Evolutionary conservation across 345 rosid species (phyloP), one percentile per base, ranked within the genome.

Genomic region (Eucalyptus pauciflora): DNA sequence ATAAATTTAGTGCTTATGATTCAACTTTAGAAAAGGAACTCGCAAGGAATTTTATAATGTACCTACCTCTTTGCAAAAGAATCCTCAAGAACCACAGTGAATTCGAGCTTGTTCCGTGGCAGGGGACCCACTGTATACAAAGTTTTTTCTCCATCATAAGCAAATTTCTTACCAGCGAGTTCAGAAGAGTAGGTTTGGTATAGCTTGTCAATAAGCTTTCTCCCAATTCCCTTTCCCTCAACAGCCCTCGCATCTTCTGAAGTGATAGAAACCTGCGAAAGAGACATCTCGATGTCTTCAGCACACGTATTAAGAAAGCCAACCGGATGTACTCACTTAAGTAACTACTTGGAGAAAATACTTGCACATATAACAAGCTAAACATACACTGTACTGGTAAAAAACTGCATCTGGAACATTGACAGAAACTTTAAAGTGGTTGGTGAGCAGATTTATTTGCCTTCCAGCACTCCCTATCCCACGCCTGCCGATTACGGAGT

Each of bases 141-240:
- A 86, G 90, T 92, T 89, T 92, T 95, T 81, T 95, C 98, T 52
- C 99, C 99, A 93, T 97, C 99, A 90, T 95, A 97, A 29, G 96
- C 98, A 91, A 96, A 91, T 62, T 88, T 91, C 90, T 94, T 97
- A 86, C 93, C 91, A 87, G 89, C 93, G 80, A 96, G 94, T 56
- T 95, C 98, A 62, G 95, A 91, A 52, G 93, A 90, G 91, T 95
- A 97, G 5, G 95, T 96, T 89, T 92, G 93, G 93, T 94, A 94
- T 87, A 96, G 96, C 88, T 89, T 94, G 62, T 96, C 96, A 54
- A 96, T 93, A 58, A 96, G 87, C 90, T 94, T 96, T 91, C 99
- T 94, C 58, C 97, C 93, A 89, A 96, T 93, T 50, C 94, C 93
- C 92, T 94, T 95, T 86, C 95, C 95, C 87, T 95, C 93, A 6